Conservation (phyloP, 179 eudicot species). For the Silene vulgaris region DNA sequence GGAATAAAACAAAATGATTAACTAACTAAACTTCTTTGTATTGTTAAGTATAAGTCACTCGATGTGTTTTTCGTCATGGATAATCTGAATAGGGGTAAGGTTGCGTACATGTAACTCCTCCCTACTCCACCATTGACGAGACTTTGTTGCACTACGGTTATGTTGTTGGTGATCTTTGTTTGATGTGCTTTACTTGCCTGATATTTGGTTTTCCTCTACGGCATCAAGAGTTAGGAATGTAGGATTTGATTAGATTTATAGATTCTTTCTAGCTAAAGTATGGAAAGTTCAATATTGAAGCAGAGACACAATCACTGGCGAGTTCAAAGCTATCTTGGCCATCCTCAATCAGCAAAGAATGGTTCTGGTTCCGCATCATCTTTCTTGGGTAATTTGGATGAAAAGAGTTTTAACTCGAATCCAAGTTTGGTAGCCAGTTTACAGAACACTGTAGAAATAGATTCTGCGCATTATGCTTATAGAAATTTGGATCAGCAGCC, state of each 20-base stretch:
- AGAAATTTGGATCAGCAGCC: constrained; percentile 42
- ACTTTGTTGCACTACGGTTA: too few species aligned
- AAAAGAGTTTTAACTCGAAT: constrained; percentile 37
- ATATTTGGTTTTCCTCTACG: too few species aligned
- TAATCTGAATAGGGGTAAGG: too few species aligned
- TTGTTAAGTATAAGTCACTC: too few species aligned
- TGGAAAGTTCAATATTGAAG: constrained; percentile 11
- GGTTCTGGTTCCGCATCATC: constrained; percentile 41
- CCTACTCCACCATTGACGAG: too few species aligned
- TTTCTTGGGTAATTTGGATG: constrained; percentile 56
- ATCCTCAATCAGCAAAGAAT: constrained; percentile 49
- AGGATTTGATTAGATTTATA: background rate
- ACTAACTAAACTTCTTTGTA: too few species aligned
- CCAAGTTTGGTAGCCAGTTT: constrained; percentile 33
- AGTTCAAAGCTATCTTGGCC: constrained; percentile 50
- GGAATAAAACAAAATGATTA: too few species aligned
- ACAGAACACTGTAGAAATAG: constrained; percentile 42
- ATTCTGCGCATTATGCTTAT: constrained; percentile 36
- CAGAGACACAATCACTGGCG: constrained; percentile 90
- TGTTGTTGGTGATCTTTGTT: too few species aligned
- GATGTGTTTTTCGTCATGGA: too few species aligned
- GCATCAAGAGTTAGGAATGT: too few species aligned
- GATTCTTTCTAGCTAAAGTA: background rate
- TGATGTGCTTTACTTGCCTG: too few species aligned
- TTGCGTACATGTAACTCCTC: too few species aligned